These are phyloP conservation scores for Pythium sp. DNA, from an alignment of 352 stramenopile genomes.

Conservation along the genomic window DNA sequence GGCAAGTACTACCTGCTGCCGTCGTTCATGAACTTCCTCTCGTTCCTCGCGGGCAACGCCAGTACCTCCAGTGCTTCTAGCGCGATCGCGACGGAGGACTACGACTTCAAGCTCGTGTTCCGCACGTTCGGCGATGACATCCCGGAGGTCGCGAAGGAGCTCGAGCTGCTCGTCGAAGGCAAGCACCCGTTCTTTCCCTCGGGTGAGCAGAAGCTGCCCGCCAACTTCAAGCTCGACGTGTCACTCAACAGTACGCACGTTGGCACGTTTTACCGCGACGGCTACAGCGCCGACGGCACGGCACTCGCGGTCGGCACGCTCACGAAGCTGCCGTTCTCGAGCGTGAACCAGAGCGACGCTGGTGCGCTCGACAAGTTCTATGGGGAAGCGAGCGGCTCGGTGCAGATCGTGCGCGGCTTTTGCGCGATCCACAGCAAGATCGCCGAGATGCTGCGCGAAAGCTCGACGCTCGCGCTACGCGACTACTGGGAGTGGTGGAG, in stretches of 20 bases:
- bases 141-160: slow-evolving; percentile 64
- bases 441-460: slow-evolving; percentile 26
- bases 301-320: slow-evolving; percentile 61
- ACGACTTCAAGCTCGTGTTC: slow-evolving; percentile 66
- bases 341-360: slow-evolving; percentile 26
- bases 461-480: slow-evolving; percentile 57
- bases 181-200: slow-evolving; percentile 46
- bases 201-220: slow-evolving; percentile 28
- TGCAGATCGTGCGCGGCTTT: slow-evolving; percentile 65
- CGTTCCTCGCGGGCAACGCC: slow-evolving; percentile 32
- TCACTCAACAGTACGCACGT: slow-evolving; percentile 28
- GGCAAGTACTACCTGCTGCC: slow-evolving; percentile 82
- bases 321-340: slow-evolving; percentile 56
- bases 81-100: slow-evolving; percentile 16
- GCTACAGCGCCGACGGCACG: slow-evolving; percentile 50
- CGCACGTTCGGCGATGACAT: slow-evolving; percentile 84
- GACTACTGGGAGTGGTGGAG: slow-evolving; percentile 89
- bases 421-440: slow-evolving; percentile 40
- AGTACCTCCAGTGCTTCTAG: neutral
- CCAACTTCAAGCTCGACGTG: slow-evolving; percentile 45
- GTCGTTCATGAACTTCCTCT: slow-evolving; percentile 74
- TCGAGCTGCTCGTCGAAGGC: slow-evolving; percentile 65
- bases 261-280: slow-evolving; percentile 76
- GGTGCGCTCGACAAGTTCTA: slow-evolving; percentile 43
- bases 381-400: slow-evolving; percentile 12